Evolutionary conservation across 495 filamentous ascomycete genomes (phyloP).

Genomic region (Penicillium arizonense): DNA sequence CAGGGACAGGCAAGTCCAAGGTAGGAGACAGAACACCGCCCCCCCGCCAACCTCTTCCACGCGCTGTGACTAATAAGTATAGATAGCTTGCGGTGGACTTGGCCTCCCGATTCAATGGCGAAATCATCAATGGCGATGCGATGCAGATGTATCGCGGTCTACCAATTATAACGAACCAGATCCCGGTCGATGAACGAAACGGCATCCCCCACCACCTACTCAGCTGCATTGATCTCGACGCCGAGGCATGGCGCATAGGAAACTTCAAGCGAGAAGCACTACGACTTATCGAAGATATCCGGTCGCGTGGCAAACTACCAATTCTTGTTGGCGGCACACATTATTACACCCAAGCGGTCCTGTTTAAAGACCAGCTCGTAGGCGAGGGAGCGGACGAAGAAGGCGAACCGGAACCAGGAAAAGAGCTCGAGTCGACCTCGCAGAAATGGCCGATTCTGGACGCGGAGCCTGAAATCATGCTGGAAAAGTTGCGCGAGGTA

Average conservation of each 20-base stretch:
- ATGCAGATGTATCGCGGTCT: constrained; percentile 97
- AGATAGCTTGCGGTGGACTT: constrained; percentile 89
- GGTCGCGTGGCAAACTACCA: constrained; percentile 71
- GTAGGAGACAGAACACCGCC: constrained; percentile 45
- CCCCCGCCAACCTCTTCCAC: neutral
- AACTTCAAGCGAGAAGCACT: constrained; percentile 68
- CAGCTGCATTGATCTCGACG: constrained; percentile 66
- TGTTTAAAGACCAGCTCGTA: constrained; percentile 70
- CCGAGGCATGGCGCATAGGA: constrained; percentile 79
- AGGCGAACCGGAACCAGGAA: constrained; percentile 18
- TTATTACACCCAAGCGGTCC: constrained; percentile 86
- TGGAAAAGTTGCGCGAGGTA: constrained; percentile 69
- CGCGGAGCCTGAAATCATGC: constrained; percentile 63
- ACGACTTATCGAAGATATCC: constrained; percentile 73
- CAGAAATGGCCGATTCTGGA: constrained; percentile 68
- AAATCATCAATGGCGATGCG: constrained; percentile 98
- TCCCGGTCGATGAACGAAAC: constrained; percentile 68
- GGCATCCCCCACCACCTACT: constrained; percentile 89
- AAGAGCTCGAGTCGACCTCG: constrained; percentile 25
- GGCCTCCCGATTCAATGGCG: constrained; percentile 80
- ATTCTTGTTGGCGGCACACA: constrained; percentile 93
- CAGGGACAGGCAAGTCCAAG: constrained; percentile 97
- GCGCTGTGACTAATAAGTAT: constrained; percentile 26
- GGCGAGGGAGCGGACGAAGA: constrained; percentile 29
- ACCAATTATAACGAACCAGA: constrained; percentile 94